phyloP scores from a whole-genome alignment of 176 grass and related monocot species.

The Chloris gayana region DNA sequence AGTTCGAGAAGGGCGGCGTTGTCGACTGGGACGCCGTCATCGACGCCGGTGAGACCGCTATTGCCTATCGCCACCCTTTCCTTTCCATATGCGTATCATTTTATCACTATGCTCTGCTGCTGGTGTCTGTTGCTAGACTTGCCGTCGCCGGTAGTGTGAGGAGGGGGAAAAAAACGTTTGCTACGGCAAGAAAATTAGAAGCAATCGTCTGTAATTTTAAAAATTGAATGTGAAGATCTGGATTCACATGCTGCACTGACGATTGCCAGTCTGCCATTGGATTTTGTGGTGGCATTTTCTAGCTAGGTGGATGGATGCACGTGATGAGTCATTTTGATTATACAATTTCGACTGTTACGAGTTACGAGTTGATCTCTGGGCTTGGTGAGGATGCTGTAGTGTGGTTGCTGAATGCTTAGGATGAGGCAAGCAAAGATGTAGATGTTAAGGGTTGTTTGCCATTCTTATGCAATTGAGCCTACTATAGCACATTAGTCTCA shows the following conservation, averaged over 20 bases:
- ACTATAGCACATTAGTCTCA: not conserved
- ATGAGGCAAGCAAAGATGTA: not conserved
- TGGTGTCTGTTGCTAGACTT: not conserved
- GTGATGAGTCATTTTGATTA: too few relatives aligned
- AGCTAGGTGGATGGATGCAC: too few relatives aligned
- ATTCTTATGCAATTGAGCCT: not conserved
- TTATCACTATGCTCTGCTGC: not conserved
- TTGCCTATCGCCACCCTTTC: too few relatives aligned
- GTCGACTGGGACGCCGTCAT: slow-evolving; percentile 94
- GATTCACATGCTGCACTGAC: too few relatives aligned
- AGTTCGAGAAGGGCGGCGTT: slow-evolving; percentile 65
- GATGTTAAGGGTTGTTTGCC: not conserved
- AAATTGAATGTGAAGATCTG: too few relatives aligned
- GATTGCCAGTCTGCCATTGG: too few relatives aligned
- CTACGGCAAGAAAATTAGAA: too few relatives aligned
- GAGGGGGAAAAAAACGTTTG: too few relatives aligned
- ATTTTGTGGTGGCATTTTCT: too few relatives aligned
- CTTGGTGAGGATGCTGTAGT: not conserved
- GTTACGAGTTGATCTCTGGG: not conserved
- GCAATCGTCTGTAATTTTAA: too few relatives aligned
- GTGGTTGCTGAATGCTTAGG: not conserved
- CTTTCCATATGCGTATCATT: not conserved
- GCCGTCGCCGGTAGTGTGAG: too few relatives aligned
- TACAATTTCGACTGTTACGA: not conserved
- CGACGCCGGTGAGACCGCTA: slow-evolving; percentile 65